phyloP scores from a whole-genome alignment of 2,329 filamentous ascomycete species.

The Apiospora marii region DNA sequence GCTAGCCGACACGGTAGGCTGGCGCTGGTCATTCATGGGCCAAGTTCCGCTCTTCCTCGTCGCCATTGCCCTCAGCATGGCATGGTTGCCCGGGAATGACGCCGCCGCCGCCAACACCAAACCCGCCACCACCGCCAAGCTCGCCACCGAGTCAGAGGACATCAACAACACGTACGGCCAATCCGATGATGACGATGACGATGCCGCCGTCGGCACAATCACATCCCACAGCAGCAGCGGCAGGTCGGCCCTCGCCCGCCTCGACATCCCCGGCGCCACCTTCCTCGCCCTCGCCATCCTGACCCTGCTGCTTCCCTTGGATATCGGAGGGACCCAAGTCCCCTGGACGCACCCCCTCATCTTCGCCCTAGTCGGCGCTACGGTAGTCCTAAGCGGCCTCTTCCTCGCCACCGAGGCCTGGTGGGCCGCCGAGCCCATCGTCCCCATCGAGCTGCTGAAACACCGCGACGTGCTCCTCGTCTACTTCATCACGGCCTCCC shows the following conservation, averaged over 20 bases:
- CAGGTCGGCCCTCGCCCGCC: conserved; percentile 4
- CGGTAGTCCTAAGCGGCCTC: not conserved
- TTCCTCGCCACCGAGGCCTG: conserved; percentile 38
- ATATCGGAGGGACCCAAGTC: conserved; percentile 27
- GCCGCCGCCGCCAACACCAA: not conserved
- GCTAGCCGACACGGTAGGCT: conserved; percentile 68
- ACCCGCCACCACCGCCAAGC: conserved; percentile 42
- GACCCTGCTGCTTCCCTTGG: conserved; percentile 28
- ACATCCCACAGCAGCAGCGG: not conserved
- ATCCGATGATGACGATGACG: too few species aligned
- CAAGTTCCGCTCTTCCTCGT: conserved; percentile 62
- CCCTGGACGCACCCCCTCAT: conserved; percentile 28
- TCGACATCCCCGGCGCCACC: conserved; percentile 28
- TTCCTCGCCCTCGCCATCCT: conserved; percentile 26
- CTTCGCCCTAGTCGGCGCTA: not conserved
- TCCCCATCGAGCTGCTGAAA: conserved; percentile 50
- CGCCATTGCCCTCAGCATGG: conserved; percentile 51
- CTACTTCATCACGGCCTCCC: conserved; percentile 45
- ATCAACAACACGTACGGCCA: not conserved
- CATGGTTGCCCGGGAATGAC: conserved; percentile 23
- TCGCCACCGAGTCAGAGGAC: not conserved
- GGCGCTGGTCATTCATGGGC: conserved; percentile 70
- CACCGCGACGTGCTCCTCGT: conserved; percentile 49
- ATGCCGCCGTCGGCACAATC: not conserved
- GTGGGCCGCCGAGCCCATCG: conserved; percentile 49